Conservation (phyloP, 495 filamentous ascomycete genomes). For the Trichoderma asperelloides region DNA sequence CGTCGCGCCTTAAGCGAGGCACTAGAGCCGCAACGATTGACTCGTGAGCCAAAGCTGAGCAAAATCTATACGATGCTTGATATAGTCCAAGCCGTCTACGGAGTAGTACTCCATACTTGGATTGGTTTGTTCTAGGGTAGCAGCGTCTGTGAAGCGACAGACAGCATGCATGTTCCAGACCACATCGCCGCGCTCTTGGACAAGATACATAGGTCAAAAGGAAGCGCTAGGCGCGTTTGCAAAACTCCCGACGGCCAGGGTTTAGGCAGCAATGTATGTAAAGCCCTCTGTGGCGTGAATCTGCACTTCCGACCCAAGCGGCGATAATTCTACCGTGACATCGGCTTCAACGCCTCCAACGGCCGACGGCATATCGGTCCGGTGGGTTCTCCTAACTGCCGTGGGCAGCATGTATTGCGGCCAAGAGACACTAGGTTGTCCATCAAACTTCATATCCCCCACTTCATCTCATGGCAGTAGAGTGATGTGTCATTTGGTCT, state of each 20-base stretch:
- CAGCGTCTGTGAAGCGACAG: not conserved
- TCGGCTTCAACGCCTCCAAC: not conserved
- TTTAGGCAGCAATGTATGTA: not conserved
- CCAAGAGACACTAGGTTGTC: not conserved
- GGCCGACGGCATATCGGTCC: not conserved
- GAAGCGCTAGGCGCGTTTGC: not conserved
- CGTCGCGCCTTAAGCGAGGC: not conserved
- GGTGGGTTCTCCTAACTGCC: not conserved
- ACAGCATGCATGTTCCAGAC: not conserved
- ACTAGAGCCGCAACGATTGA: not conserved
- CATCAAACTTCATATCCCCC: not conserved
- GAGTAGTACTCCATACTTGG: not conserved
- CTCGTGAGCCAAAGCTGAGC: not conserved
- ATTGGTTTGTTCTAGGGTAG: not conserved
- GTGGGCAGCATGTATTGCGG: not conserved
- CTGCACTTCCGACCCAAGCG: not conserved
- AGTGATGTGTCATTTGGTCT: not conserved
- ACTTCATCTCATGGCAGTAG: constrained; percentile 1
- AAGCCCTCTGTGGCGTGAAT: not conserved
- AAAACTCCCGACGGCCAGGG: not conserved
- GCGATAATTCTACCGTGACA: not conserved
- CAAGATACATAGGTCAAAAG: not conserved
- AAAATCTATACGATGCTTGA: not conserved
- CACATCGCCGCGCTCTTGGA: not conserved
- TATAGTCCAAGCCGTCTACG: not conserved